Base-by-base conservation (phyloP, 2,329 filamentous ascomycete genomes). In the Tolypocladium tundrense region DNA sequence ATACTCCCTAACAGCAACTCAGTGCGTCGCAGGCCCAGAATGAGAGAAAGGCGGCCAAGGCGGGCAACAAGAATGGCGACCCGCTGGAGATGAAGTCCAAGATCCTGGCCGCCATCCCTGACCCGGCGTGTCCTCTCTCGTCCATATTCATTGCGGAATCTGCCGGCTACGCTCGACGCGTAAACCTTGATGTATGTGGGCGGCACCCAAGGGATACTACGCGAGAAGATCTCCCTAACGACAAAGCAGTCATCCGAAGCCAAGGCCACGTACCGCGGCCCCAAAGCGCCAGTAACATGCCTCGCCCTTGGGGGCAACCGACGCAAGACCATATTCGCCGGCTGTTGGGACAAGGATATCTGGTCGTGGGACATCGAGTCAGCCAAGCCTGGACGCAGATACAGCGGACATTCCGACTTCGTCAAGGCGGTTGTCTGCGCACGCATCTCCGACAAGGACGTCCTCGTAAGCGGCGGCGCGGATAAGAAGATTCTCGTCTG, bases 321-420 rank as follows among this genome's bases (percentile, higher is more conserved):
- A 33, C 78, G 77, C 60, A 73, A 71, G 55, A 88, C 80, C 1
- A 69, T 97, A 13, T 97, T 91, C 71, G 91, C 91, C 31, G 93
- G 92, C 40, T 94, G 87, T 59, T 99, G 94, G 94, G 93, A 99
- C 74, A 96, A 96, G 75, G 81, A 84, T 24, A 82, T 97, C 59
- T 96, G 91, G 86, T 88, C 88, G 39, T 97, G 91, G 88, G 80
- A 89, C 65, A 75, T 87, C 39, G 75, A 79, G 21, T 83, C 83
- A 4, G 78, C 77, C 50, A 70, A 77, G 37, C 73, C 76, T 1
- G 77, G 76, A n/a, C 79, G 76, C 60, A 85, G 79, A 62, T 91
- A 86, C 64, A 80, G 81, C 59, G 91, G 91, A 5, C 93, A 97
- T 71, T 79, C 82, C 1, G 94, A 99, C 73, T 99, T 99, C 68